Base-by-base conservation (phyloP, 1,284 basidiomycete genomes). In the Cutaneotrichosporon sp. region DNA sequence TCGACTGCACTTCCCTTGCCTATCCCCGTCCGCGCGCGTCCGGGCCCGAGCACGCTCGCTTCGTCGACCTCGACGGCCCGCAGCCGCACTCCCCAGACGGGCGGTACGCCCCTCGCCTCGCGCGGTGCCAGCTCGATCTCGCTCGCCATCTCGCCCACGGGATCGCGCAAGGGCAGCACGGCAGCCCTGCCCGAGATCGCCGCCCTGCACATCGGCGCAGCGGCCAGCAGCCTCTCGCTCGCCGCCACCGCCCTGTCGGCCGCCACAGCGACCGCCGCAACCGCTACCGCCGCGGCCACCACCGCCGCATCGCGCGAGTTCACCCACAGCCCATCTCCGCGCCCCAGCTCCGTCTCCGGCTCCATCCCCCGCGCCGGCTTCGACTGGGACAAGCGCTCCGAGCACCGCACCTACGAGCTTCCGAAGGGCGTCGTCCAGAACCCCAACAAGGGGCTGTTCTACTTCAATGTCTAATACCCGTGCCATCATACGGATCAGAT, bases 371-470 rank as follows among this genome's bases (percentile, higher is more conserved):
- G 59, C 46, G 41, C 55, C n/a, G 61, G 65, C 26, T 64, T 69
- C 49, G 66, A 67, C 51, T 73, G 71, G 71, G 61, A 59, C 29
- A 57, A 60, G 31, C 31, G 41, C 19, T 34, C 44, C 7, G 24
- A 35, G 35, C 61, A 61, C 46, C 65, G 61, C 61, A 69, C 65
- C 50, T 73, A 73, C 59, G 64, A 61, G 34, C 49, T 73, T 4
- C 71, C 71, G 9, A 59, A 61, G 39, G 65, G 58, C 27, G 54
- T 67, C 47, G 68, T 70, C 48, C 53, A 64, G 37, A 64, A 69
- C 51, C 55, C 60, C 34, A 65, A 61, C 52, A 70, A 70, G 58
- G 70, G 70, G 11, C 55, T 72, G 50, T 72, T 72, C 57, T 72
- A 70, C 58, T 72, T 72, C 54, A 61, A 63, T n/a, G 52, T 55